phyloP scores from a whole-genome alignment of 805 yeast genomes.

The Ogataea trehaloabstinens region DNA sequence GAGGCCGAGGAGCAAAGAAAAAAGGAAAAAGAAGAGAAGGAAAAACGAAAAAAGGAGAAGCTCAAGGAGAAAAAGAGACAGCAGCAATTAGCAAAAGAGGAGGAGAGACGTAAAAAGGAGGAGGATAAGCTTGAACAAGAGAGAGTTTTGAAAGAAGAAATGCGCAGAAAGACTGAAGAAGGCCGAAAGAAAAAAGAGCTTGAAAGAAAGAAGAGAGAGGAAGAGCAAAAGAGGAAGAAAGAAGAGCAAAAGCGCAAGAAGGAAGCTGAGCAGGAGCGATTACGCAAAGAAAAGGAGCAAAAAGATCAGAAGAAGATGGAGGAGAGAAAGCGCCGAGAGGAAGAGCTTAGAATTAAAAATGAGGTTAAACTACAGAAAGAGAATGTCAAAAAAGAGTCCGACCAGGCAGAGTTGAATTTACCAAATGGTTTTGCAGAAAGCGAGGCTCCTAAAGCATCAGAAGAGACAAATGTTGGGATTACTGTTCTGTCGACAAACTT shows the following conservation, averaged over 20 bases:
- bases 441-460: background rate
- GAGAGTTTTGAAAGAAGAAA: conserved; percentile 38
- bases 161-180: conserved; percentile 44
- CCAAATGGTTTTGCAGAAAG: background rate
- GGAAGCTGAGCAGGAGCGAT: conserved; percentile 39
- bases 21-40: conserved; percentile 65
- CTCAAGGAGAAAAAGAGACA: conserved; percentile 66
- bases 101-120: conserved; percentile 54
- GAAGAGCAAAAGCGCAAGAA: conserved; percentile 38
- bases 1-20: conserved; percentile 67
- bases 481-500: too few relatives aligned
- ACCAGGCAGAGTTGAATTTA: conserved; percentile 11
- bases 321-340: conserved; percentile 30
- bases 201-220: conserved; percentile 38
- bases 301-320: conserved; percentile 39
- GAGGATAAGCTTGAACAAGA: conserved; percentile 51
- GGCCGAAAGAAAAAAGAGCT: conserved; percentile 43
- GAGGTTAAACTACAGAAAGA: conserved; percentile 36
- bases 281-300: conserved; percentile 33
- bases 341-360: conserved; percentile 34
- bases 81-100: conserved; percentile 62
- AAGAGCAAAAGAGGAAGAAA: conserved; percentile 43
- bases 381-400: conserved; percentile 14
- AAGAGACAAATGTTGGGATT: background rate
- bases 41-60: conserved; percentile 63